Base-by-base conservation (phyloP, 2,329 filamentous ascomycete species). In the Claviceps sp. region DNA sequence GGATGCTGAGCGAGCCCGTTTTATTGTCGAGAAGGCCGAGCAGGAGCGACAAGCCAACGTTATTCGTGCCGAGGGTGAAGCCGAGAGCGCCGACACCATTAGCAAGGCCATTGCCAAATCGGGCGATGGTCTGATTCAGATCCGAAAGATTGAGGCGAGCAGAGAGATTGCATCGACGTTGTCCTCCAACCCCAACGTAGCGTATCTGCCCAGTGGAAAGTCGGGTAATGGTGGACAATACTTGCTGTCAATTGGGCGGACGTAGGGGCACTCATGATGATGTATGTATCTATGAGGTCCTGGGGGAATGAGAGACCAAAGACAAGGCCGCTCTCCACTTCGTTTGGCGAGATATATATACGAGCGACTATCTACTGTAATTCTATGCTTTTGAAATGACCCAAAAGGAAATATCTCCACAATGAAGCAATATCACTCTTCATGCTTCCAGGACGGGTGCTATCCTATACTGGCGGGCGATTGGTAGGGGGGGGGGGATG, bases 21-120 rank as follows among this genome's bases (percentile, higher is more conserved):
- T 98, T 76, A 94, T 98, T 61, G 93, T 98, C 68, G 93, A 98
- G 79, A 88, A 88, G 69, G 93, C 93, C 55, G 93, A 98, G 79
- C 93, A 98, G 76, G 93, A 98, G 76, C 80, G 93, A 63, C 93
- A 98, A 74, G 93, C 93, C 61, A 97, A 93, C 73, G 93, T 98
- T 64, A 98, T 98, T 70, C 82, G 93, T 52, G 93, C 93, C 50
- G 93, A 98, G 79, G 93, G 93, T 67, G 93, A 98, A 73, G 91
- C 91, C 59, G 91, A 97, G 79, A 88, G 85, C 62, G 93, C 93
- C 47, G 93, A 98, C 51, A 94, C 89, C 57, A 97, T 98, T 68
- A 85, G 82, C 71, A 93, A 85, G 74, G 91, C 91, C 20, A 90
- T 98, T 60, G 83, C 88, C 60, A 96, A 94, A 82, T 80, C 82